phyloP scores from a whole-genome alignment of 129 eudicot genomes.

The Flaveria brownii region DNA sequence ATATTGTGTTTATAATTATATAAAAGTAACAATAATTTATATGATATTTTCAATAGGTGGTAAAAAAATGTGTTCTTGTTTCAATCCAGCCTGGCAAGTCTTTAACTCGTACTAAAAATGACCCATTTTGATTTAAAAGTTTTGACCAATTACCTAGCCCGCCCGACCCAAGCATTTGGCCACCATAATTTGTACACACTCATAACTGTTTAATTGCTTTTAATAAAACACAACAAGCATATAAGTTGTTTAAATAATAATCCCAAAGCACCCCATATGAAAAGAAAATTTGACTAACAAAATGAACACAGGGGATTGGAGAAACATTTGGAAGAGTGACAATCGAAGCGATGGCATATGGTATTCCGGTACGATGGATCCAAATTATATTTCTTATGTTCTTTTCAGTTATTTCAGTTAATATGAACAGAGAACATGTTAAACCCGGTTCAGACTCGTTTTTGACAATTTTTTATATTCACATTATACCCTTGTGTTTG shows the following conservation, averaged over 20 bases:
- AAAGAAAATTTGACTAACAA: not conserved
- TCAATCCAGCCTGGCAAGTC: not conserved
- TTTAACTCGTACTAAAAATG: not conserved
- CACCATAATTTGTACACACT: not conserved
- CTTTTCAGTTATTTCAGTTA: not conserved
- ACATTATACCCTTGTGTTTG: constrained; percentile 5
- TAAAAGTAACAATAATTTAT: not conserved
- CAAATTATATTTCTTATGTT: not conserved
- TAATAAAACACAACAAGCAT: not conserved
- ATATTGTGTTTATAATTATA: not conserved
- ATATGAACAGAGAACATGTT: not conserved
- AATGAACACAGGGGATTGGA: constrained; percentile 67
- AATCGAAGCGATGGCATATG: constrained; percentile 97
- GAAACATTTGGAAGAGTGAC: constrained; percentile 99
- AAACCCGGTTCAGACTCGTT: not conserved
- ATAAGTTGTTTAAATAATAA: not conserved
- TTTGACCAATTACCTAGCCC: not conserved
- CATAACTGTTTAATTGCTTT: not conserved
- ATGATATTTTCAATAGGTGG: not conserved
- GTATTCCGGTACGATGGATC: constrained; percentile 69
- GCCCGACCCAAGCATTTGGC: not conserved
- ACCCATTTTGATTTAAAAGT: not conserved
- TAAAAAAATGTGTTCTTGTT: not conserved
- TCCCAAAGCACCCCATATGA: not conserved
- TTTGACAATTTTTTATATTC: not conserved